These are phyloP conservation scores for Ceratobasidium sp. DNA, from an alignment of 1,284 basidiomycete species.

Conservation along the genomic window DNA sequence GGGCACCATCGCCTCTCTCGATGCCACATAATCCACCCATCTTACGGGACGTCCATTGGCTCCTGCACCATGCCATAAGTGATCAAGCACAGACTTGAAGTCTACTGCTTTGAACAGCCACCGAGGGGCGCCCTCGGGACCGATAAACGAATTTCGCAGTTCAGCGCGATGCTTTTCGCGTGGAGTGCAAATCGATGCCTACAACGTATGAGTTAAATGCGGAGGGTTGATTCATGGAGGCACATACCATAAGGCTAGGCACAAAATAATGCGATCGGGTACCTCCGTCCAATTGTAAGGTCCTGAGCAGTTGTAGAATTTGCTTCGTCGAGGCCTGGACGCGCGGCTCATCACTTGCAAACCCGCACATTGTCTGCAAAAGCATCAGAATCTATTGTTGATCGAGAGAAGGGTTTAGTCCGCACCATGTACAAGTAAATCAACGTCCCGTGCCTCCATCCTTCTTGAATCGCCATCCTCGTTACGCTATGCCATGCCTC, in stretches of 20 bases:
- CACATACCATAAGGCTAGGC: not conserved
- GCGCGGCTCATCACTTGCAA: not conserved
- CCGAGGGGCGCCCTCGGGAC: not conserved
- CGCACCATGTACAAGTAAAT: slow-evolving; percentile 30
- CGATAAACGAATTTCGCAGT: not conserved
- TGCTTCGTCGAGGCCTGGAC: slow-evolving; percentile 8
- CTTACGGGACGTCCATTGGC: no score
- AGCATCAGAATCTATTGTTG: not conserved
- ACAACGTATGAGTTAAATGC: not conserved
- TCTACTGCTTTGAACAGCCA: not conserved
- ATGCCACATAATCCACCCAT: no score
- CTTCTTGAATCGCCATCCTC: slow-evolving; percentile 9
- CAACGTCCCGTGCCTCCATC: slow-evolving; percentile 21
- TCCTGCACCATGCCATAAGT: no score
- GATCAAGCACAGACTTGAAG: no score
- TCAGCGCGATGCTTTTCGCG: not conserved
- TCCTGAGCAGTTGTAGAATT: not conserved
- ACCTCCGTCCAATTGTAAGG: not conserved
- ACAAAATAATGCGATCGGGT: not conserved
- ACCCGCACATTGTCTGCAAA: slow-evolving; percentile 14
- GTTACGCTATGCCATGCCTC: not conserved
- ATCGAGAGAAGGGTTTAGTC: not conserved
- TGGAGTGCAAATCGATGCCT: not conserved
- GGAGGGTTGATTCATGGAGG: not conserved
- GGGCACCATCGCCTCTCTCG: no score